phyloP scores from a whole-genome alignment of 768 basidiomycete genomes.

The Kwoniella botswanensis region DNA sequence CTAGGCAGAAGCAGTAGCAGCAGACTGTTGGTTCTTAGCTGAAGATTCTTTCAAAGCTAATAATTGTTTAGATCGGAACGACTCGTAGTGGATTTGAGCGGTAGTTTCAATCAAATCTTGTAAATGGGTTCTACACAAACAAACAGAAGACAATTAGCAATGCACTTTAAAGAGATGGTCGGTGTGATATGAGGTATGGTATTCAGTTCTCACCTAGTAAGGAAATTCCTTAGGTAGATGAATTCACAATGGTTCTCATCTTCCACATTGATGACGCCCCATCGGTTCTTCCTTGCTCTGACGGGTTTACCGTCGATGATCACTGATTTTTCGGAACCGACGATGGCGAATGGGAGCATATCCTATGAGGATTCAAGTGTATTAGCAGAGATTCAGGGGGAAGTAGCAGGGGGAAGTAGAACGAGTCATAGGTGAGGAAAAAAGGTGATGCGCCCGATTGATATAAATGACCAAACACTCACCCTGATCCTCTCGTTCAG shows the following conservation, averaged over 20 bases:
- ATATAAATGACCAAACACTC: constrained; percentile 50
- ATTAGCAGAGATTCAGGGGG: background rate
- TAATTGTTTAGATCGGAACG: constrained; percentile 97
- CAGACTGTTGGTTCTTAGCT: constrained; percentile 48
- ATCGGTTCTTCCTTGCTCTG: constrained; percentile 94
- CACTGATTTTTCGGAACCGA: constrained; percentile 94
- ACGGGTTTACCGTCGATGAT: constrained; percentile 95
- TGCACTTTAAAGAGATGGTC: too few relatives aligned
- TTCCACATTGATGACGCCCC: constrained; percentile 98
- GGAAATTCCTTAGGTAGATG: constrained; percentile 93
- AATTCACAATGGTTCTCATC: constrained; percentile 98
- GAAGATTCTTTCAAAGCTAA: constrained; percentile 96
- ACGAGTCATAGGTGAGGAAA: background rate
- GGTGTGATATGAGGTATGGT: too few relatives aligned
- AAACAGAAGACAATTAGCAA: background rate
- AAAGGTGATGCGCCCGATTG: background rate
- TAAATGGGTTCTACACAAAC: constrained; percentile 75
- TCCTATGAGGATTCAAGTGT: constrained; percentile 63
- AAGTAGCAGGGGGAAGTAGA: background rate
- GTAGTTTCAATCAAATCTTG: constrained; percentile 99
- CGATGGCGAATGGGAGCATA: constrained; percentile 95
- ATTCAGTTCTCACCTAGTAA: constrained; percentile 69
- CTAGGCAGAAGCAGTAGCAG: background rate
- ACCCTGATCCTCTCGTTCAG: constrained; percentile 90
- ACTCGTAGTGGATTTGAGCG: constrained; percentile 98